Evolutionary conservation across 108 stramenopile genomes (phyloP), one percentile per base, ranked within the genome.

Genomic region (Chaetoceros muelleri): DNA sequence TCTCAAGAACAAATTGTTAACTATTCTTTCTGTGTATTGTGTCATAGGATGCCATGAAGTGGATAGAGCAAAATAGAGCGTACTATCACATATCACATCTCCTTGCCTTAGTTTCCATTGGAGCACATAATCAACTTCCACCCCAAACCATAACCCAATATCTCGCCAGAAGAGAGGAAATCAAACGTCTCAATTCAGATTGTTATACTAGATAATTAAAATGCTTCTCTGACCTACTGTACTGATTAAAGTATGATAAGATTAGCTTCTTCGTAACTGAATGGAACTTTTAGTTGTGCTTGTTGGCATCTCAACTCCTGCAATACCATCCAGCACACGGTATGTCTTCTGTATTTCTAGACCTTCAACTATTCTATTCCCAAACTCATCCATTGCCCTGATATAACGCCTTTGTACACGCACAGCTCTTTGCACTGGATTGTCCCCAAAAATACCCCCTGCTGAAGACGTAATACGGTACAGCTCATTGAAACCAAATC

Each of bases 281-380:
- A 65, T 28, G 24, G 58, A 24, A 24, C 44, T 53, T 57, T 84
- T 84, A 17, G 61, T 67, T 1, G 79, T 80, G 19, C 70, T 72
- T 22, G 82, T 84, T 5, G 82, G 82, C 31, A 75, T 31, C 30
- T 84, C 82, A 20, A 67, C 67, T 24, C 79, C 82, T 18, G 82
- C 82, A 24, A 84, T 58, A 1, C 82, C 82, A 72, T 84, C 82
- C 56, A 84, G 23, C 1, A 81, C 80, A 18, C 83, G 74, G 66
- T 66, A 76, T 0, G 79, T 84, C 24, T 75, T 76, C 31, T 75
- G 60, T 30, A 81, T 79, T 52, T 84, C 80, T 30, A 84, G 55
- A n/a, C 82, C 79, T 62, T 84, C 82, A 1, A 84, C 62, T 24
- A 80, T 68, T 54, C 79, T 30, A 17, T 78, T 73, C 2, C 81